Evolutionary conservation across 345 rosid species (phyloP).

Genomic region (Sisymbrium altissimum): DNA sequence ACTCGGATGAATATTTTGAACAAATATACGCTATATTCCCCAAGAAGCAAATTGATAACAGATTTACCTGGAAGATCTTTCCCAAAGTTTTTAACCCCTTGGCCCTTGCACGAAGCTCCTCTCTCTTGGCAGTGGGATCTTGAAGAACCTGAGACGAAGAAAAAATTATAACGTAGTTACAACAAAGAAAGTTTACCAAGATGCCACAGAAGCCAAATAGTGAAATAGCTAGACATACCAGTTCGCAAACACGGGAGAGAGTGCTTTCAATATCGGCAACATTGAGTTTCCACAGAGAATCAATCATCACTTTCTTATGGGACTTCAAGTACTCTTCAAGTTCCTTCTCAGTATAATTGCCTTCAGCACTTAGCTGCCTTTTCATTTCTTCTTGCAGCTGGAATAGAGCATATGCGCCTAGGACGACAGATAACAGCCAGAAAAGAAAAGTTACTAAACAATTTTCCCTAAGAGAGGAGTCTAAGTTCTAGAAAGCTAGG

Average conservation of each 20-base stretch:
- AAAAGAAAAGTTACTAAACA: background rate
- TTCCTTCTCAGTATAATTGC: slow-evolving; percentile 86
- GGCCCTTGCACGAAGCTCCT: slow-evolving; percentile 86
- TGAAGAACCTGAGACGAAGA: slow-evolving; percentile 72
- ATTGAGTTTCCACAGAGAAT: slow-evolving; percentile 96
- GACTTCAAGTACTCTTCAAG: slow-evolving; percentile 87
- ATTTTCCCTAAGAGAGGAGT: slow-evolving; percentile 1
- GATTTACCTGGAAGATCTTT: slow-evolving; percentile 82
- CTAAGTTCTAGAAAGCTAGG: slow-evolving; percentile 3
- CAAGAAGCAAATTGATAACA: background rate
- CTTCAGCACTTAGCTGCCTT: slow-evolving; percentile 85
- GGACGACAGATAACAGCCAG: slow-evolving; percentile 15
- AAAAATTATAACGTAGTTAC: background rate
- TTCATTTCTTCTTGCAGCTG: slow-evolving; percentile 99
- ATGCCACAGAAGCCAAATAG: slow-evolving; percentile 1
- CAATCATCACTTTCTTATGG: slow-evolving; percentile 89
- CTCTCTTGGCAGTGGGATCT: slow-evolving; percentile 77
- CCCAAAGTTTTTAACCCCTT: slow-evolving; percentile 94
- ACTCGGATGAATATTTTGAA: slow-evolving; percentile 2
- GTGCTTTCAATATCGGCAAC: slow-evolving; percentile 97
- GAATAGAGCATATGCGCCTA: slow-evolving; percentile 94
- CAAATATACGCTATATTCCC: background rate
- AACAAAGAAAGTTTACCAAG: slow-evolving; percentile 24
- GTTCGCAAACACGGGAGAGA: slow-evolving; percentile 91
- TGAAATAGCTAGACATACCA: slow-evolving; percentile 49